A percentile compares a stretch with the other conserved stretches of the same genome.
These are phyloP conservation scores for Pseudozyma sp. DNA, from an alignment of 1,284 basidiomycete species.

Conservation along the genomic window DNA sequence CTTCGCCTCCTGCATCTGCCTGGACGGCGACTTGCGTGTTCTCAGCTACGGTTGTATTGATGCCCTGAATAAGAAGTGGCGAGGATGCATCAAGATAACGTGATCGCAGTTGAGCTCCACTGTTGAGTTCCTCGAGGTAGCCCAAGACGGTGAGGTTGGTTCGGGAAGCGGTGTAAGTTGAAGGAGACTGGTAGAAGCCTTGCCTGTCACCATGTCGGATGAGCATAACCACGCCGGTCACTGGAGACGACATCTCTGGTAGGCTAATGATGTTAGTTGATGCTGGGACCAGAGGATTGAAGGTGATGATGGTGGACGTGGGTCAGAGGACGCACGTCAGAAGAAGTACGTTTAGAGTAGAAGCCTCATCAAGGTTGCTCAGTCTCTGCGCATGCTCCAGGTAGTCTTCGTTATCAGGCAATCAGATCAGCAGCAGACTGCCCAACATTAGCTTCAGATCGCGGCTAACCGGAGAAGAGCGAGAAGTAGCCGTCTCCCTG, in stretches of 20 bases:
- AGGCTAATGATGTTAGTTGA: too few relatives aligned
- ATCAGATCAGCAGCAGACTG: too few relatives aligned
- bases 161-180: conserved; percentile 75
- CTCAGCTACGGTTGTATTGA: conserved; percentile 69
- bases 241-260: conserved; percentile 27
- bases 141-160: conserved; percentile 86
- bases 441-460: too few relatives aligned
- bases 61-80: conserved; percentile 73
- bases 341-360: too few relatives aligned
- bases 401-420: too few relatives aligned
- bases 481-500: background rate
- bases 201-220: conserved; percentile 85
- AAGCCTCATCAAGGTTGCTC: too few relatives aligned
- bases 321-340: too few relatives aligned
- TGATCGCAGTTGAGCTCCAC: conserved; percentile 77
- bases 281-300: too few relatives aligned
- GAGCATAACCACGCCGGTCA: conserved; percentile 83
- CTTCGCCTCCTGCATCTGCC: conserved; percentile 78
- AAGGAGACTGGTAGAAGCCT: conserved; percentile 66
- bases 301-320: background rate
- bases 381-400: too few relatives aligned
- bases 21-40: conserved; percentile 44
- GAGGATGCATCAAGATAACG: conserved; percentile 77
- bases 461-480: conserved; percentile 5
- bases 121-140: conserved; percentile 77